Percentiles rank a stretch among this genome's conserved stretches.
phyloP scores from a whole-genome alignment of 2,329 filamentous ascomycete genomes.

The Trichophyton schoenleinii region DNA sequence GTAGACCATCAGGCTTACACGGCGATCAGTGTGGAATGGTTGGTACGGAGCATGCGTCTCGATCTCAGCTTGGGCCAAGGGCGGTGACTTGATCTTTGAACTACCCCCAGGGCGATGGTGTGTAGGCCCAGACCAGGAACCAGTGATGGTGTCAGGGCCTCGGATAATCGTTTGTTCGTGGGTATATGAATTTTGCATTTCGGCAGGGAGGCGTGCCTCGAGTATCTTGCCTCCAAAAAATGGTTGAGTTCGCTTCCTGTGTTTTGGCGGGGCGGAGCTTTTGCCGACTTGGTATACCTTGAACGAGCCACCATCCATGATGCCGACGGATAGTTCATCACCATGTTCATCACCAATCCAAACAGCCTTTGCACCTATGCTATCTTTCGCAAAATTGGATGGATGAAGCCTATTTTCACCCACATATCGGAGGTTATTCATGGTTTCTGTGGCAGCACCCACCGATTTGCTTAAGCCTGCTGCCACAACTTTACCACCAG shows the following conservation, averaged over 20 bases:
- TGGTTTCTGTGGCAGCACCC: conserved; percentile 36
- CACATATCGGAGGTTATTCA: conserved; percentile 36
- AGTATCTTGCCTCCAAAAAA: conserved; percentile 47
- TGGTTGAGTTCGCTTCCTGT: conserved; percentile 41
- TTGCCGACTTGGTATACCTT: conserved; percentile 33
- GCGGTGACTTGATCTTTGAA: conserved; percentile 34
- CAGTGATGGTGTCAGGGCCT: conserved; percentile 32
- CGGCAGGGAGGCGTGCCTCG: conserved; percentile 53
- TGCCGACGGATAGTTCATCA: conserved; percentile 31
- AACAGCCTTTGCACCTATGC: conserved; percentile 31
- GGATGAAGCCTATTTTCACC: conserved; percentile 39
- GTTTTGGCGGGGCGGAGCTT: conserved; percentile 40
- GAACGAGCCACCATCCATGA: conserved; percentile 35
- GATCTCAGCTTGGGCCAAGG: conserved; percentile 71
- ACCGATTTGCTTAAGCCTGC: conserved; percentile 40
- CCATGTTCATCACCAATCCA: conserved; percentile 32
- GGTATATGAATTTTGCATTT: conserved; percentile 49
- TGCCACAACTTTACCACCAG: conserved; percentile 38
- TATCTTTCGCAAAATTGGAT: conserved; percentile 27
- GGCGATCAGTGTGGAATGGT: conserved; percentile 83
- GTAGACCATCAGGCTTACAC: conserved; percentile 66
- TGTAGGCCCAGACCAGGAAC: conserved; percentile 31
- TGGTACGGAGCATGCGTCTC: conserved; percentile 94
- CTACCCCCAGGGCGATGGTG: conserved; percentile 29
- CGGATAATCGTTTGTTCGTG: conserved; percentile 43